These are phyloP conservation scores for Cryptococcus depauperatus DNA, from an alignment of 1,284 basidiomycete species.

Conservation along the genomic window DNA sequence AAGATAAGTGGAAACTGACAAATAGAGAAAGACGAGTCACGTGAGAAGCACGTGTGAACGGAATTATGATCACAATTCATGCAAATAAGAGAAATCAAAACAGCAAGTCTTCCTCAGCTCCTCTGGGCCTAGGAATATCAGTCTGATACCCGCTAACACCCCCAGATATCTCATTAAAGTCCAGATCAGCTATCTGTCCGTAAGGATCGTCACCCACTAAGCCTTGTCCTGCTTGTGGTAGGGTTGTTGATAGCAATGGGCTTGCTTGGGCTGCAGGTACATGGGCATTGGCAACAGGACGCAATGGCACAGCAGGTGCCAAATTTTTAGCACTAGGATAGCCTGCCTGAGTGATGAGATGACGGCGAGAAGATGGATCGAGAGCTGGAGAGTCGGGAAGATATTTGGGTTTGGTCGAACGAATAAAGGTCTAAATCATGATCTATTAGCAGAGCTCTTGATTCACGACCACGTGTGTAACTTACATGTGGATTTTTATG, in stretches of 20 bases:
- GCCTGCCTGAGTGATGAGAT: conserved; percentile 35
- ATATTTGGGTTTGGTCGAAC: conserved; percentile 42
- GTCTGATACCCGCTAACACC: conserved; percentile 36
- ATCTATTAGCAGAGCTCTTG: neutral
- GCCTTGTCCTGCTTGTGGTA: neutral
- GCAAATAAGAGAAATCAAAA: conserved; percentile 25
- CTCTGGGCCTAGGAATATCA: conserved; percentile 38
- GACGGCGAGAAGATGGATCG: conserved; percentile 43
- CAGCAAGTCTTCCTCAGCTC: conserved; percentile 31
- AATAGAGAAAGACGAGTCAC: too few relatives aligned
- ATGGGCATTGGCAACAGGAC: conserved; percentile 13
- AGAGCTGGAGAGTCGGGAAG: conserved; percentile 43
- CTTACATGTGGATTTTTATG: conserved; percentile 43
- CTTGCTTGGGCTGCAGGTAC: conserved; percentile 8
- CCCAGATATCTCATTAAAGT: conserved; percentile 27
- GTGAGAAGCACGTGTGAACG: too few relatives aligned
- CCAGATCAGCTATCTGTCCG: conserved; percentile 41
- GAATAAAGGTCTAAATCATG: conserved; percentile 39
- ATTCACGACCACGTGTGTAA: neutral
- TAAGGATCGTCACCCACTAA: conserved; percentile 35
- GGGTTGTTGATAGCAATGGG: conserved; percentile 3
- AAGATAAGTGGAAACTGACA: too few relatives aligned
- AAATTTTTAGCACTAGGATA: conserved; percentile 13
- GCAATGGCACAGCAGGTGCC: conserved; percentile 8
- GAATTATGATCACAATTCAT: too few relatives aligned